A percentile compares a stretch with the other conserved stretches of the same genome.
phyloP scores from a whole-genome alignment of 768 basidiomycete species.

The Boletus vinaceobasis region DNA sequence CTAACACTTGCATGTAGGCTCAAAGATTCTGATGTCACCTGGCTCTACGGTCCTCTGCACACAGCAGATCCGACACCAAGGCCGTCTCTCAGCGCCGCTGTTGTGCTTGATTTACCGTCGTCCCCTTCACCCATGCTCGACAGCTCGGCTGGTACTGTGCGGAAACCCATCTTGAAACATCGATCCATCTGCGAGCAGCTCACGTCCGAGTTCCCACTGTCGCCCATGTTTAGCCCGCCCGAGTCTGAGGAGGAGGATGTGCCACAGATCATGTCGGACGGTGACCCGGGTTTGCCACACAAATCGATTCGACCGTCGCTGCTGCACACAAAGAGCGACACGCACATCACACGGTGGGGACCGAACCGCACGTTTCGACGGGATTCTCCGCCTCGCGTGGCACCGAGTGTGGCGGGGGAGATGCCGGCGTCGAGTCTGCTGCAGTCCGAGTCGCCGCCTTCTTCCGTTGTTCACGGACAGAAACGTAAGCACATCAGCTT shows the following conservation, averaged over 20 bases:
- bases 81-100: conserved; percentile 36
- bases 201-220: conserved; percentile 62
- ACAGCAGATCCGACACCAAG: conserved; percentile 74
- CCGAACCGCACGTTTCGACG: conserved; percentile 48
- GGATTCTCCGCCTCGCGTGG: conserved; percentile 68
- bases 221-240: conserved; percentile 58
- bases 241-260: conserved; percentile 50
- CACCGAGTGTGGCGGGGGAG: background rate
- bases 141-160: conserved; percentile 24
- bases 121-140: conserved; percentile 29
- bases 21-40: conserved; percentile 98
- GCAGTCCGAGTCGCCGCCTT: conserved; percentile 17
- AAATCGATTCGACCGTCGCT: conserved; percentile 49
- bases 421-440: conserved; percentile 11
- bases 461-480: conserved; percentile 18
- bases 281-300: conserved; percentile 9
- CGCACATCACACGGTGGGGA: conserved; percentile 64
- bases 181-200: conserved; percentile 90
- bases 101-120: conserved; percentile 36
- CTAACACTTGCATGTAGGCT: conserved; percentile 57
- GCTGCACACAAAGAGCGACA: conserved; percentile 85
- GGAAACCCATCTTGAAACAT: conserved; percentile 94
- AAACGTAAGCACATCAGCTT: conserved; percentile 93
- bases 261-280: conserved; percentile 18
- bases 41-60: conserved; percentile 97